Conservation (phyloP, 805 yeast genomes). For the Myxozyma sirexii region DNA sequence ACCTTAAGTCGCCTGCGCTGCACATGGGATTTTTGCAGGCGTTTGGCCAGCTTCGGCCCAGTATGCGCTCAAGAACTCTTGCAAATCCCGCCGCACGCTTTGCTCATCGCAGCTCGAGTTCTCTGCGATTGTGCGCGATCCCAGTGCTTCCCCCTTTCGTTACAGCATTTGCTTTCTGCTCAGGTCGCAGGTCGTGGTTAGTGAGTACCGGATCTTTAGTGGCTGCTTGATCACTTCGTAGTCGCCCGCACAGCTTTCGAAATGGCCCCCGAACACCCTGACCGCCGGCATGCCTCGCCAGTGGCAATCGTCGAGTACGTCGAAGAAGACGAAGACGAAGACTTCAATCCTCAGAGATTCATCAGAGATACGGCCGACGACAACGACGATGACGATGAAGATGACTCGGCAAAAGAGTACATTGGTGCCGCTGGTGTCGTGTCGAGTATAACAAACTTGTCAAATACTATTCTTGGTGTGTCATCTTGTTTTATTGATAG, state of each 20-base stretch:
- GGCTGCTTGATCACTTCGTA: too few relatives aligned
- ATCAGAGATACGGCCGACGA: not conserved
- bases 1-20: not conserved
- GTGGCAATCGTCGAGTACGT: constrained; percentile 26
- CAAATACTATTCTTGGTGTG: constrained; percentile 58
- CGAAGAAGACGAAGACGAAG: constrained; percentile 32
- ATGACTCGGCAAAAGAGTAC: not conserved
- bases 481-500: too few relatives aligned
- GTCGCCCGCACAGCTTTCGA: not conserved
- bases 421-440: constrained; percentile 27
- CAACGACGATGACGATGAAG: constrained; percentile 13
- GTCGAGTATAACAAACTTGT: constrained; percentile 49
- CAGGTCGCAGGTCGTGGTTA: too few relatives aligned
- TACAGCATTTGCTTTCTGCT: too few relatives aligned
- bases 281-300: not conserved
- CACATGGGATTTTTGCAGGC: not conserved
- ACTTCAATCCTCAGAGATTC: constrained; percentile 10
- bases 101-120: not conserved
- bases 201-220: too few relatives aligned
- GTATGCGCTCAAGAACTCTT: not conserved
- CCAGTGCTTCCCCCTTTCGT: too few relatives aligned
- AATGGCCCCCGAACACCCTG: not conserved
- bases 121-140: too few relatives aligned
- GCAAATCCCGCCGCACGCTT: constrained; percentile 1
- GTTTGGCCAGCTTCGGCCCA: too few relatives aligned